Evolutionary conservation across 352 stramenopile genomes (phyloP).

Genomic region (Phytophthora litchii): DNA sequence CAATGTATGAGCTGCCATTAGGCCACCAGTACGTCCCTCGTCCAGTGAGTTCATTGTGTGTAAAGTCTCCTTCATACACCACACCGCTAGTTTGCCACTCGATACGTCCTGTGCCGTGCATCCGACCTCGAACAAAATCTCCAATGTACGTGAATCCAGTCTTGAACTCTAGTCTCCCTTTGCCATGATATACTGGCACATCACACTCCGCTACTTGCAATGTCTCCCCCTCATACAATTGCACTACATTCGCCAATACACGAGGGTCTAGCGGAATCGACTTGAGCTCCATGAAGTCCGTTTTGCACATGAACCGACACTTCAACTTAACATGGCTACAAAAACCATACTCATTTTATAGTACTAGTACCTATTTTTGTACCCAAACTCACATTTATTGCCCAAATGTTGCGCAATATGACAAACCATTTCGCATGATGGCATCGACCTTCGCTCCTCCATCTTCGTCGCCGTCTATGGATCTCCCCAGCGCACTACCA

Average conservation of each 20-base stretch:
- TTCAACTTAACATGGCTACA: conserved; percentile 21
- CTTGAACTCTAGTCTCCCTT: conserved; percentile 59
- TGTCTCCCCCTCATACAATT: conserved; percentile 56
- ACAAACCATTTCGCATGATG: conserved; percentile 2
- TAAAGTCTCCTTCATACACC: conserved; percentile 73
- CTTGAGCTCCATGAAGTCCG: conserved; percentile 1
- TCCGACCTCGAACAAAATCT: conserved; percentile 62
- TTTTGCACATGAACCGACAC: conserved; percentile 32
- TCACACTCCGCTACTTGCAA: conserved; percentile 46
- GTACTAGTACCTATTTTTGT: no score
- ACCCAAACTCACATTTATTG: no score
- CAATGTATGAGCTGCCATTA: conserved; percentile 84
- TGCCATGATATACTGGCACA: conserved; percentile 64
- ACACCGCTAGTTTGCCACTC: conserved; percentile 60
- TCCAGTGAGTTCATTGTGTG: conserved; percentile 75
- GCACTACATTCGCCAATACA: conserved; percentile 60
- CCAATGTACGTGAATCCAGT: conserved; percentile 76
- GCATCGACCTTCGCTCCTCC: conserved; percentile 7
- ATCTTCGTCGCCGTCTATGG: conserved; percentile 13
- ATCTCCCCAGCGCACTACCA: conserved; percentile 1
- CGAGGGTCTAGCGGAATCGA: conserved; percentile 57
- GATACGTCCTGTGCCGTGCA: conserved; percentile 78
- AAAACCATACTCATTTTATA: no score
- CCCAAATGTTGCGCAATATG: no score
- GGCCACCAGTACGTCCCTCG: conserved; percentile 74